Percentiles rank a stretch among this genome's conserved stretches.
Conservation (phyloP, 306 rosid species). For the Malus fusca region DNA sequence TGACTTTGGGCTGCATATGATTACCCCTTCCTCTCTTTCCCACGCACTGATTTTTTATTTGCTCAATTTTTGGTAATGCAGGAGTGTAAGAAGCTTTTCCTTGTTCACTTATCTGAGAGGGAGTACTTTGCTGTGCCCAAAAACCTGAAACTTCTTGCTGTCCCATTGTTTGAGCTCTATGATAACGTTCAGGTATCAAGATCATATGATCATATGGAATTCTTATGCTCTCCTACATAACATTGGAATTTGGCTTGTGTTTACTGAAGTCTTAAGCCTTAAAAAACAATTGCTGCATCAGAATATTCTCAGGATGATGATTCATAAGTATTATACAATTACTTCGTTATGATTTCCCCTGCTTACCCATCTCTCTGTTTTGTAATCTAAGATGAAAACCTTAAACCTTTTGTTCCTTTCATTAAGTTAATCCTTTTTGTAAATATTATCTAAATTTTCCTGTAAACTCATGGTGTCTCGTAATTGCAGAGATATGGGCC, state of each 20-base stretch:
- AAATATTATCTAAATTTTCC: not conserved
- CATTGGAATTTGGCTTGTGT: not conserved
- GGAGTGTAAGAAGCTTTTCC: slow-evolving; percentile 95
- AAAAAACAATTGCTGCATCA: not conserved
- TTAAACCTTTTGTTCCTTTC: not conserved
- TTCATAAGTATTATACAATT: not conserved
- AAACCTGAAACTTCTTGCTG: slow-evolving; percentile 92
- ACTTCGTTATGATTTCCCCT: not conserved
- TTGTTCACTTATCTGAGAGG: slow-evolving; percentile 95
- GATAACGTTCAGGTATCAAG: slow-evolving; percentile 88
- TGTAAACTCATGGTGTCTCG: slow-evolving; percentile 3
- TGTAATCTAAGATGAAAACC: not conserved
- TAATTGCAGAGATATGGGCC: slow-evolving; percentile 89
- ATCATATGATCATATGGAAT: not conserved
- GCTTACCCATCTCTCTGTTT: not conserved
- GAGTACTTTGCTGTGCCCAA: slow-evolving; percentile 96
- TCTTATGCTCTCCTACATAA: slow-evolving; percentile 2
- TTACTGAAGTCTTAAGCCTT: not conserved
- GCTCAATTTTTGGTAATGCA: slow-evolving; percentile 19
- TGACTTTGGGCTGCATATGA: slow-evolving; percentile 1
- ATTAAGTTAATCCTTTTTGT: not conserved
- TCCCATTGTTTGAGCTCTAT: slow-evolving; percentile 96
- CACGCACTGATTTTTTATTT: not conserved
- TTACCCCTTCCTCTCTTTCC: not conserved
- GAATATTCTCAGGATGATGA: not conserved